Percentiles rank a stretch among this genome's conserved stretches.
phyloP scores from a whole-genome alignment of 73 alveolate genomes.

The Diophrys appendiculata region DNA sequence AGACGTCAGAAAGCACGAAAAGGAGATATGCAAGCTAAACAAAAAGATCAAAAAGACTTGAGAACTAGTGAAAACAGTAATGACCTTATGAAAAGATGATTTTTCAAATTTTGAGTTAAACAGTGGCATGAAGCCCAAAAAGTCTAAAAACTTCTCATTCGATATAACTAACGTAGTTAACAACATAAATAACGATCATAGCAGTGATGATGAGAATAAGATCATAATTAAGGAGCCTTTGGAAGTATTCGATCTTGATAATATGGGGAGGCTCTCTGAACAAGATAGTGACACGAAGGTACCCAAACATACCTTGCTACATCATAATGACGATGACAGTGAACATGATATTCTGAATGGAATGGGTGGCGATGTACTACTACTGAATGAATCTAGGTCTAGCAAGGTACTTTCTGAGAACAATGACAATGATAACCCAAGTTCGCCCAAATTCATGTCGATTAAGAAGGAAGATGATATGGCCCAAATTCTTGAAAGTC shows the following conservation, averaged over 20 bases:
- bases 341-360: too few relatives aligned
- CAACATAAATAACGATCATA: not conserved
- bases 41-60: not conserved
- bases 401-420: too few relatives aligned
- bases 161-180: slow-evolving; percentile 1
- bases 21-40: not conserved
- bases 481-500: too few relatives aligned
- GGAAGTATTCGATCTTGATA: slow-evolving; percentile 12
- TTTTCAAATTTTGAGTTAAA: not conserved
- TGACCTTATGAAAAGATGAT: slow-evolving; percentile 2
- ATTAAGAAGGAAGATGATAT: too few relatives aligned
- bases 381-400: too few relatives aligned
- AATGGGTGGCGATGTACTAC: too few relatives aligned
- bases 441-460: too few relatives aligned
- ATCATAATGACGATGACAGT: too few relatives aligned
- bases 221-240: slow-evolving; percentile 17
- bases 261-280: not conserved
- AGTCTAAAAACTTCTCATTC: slow-evolving; percentile 5
- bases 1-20: not conserved
- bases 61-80: slow-evolving; percentile 18
- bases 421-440: too few relatives aligned
- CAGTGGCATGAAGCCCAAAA: not conserved
- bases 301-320: too few relatives aligned
- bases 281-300: too few relatives aligned
- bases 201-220: slow-evolving; percentile 11